A percentile compares a stretch with the other conserved stretches of the same genome.
Conservation (phyloP, 108 stramenopile genomes). For the Seminavis robusta region DNA sequence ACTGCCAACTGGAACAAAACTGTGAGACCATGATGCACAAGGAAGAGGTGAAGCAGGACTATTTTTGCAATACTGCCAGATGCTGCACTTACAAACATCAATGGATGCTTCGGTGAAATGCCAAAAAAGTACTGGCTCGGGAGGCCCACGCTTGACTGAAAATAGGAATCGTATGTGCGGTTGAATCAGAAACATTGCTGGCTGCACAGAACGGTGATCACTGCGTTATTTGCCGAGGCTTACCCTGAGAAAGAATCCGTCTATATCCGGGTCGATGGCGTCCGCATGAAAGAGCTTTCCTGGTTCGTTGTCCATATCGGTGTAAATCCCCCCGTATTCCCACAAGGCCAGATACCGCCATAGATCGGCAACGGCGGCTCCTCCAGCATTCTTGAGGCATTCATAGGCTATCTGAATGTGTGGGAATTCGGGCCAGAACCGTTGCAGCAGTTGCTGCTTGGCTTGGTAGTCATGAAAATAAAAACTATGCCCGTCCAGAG, state of each 20-base stretch:
- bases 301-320: slow-evolving; percentile 56
- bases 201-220: no score
- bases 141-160: no score
- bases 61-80: no score
- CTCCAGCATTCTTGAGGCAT: slow-evolving; percentile 29
- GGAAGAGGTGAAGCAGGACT: no score
- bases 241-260: slow-evolving; percentile 2
- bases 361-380: slow-evolving; percentile 58
- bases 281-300: slow-evolving; percentile 12
- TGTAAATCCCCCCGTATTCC: slow-evolving; percentile 68
- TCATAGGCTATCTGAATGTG: slow-evolving; percentile 33
- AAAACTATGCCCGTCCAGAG: slow-evolving; percentile 41
- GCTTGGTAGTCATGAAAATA: slow-evolving; percentile 70
- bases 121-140: slow-evolving; percentile 12
- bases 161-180: no score
- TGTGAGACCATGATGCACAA: no score
- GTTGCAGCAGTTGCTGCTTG: slow-evolving; percentile 41
- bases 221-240: no score
- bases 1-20: slow-evolving; percentile 11
- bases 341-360: slow-evolving; percentile 51
- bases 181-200: no score
- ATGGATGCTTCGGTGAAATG: slow-evolving; percentile 5
- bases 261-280: not conserved
- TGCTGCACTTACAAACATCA: no score
- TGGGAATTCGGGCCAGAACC: slow-evolving; percentile 51